Conservation (phyloP, 352 stramenopile genomes). For the Phytopythium chamaehyphon region DNA sequence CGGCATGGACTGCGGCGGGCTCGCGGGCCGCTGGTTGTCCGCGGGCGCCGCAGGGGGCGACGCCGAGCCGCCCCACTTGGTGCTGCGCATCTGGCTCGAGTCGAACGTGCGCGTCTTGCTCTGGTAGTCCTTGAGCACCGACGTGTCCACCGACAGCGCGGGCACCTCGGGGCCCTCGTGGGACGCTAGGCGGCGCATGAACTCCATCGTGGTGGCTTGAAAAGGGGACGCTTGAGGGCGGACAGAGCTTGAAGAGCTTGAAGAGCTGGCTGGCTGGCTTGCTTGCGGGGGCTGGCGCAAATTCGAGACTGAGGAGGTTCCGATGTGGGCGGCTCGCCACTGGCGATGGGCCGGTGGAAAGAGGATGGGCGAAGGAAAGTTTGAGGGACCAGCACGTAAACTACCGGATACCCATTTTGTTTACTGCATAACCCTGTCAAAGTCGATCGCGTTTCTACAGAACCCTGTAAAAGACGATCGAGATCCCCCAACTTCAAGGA, state of each 20-base stretch:
- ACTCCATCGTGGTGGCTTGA: conserved; percentile 19
- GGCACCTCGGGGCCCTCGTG: conserved; percentile 10
- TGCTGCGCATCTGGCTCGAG: conserved; percentile 16
- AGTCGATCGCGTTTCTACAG: too few species aligned
- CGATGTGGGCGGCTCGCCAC: conserved; percentile 4
- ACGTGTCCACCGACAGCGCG: conserved; percentile 51
- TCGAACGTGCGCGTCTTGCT: conserved; percentile 17
- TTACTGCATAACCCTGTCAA: too few species aligned
- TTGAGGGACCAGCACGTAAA: neutral
- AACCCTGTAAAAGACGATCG: too few species aligned
- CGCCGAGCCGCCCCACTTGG: conserved; percentile 14
- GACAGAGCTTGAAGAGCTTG: too few species aligned
- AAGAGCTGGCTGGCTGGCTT: conserved; percentile 7
- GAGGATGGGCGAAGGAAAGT: too few species aligned
- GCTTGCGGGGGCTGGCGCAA: conserved; percentile 8
- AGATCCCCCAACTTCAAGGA: conserved; percentile 1
- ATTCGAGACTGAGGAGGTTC: conserved; percentile 30
- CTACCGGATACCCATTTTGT: neutral
- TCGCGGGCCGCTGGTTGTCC: neutral
- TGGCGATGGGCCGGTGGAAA: neutral
- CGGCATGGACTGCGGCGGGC: neutral
- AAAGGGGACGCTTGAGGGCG: neutral
- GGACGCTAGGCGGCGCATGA: conserved; percentile 27
- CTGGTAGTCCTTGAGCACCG: conserved; percentile 22
- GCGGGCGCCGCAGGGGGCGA: conserved; percentile 9